Evolutionary conservation across 257 asterid genomes (phyloP).

Genomic region (Nicotiana attenuata): DNA sequence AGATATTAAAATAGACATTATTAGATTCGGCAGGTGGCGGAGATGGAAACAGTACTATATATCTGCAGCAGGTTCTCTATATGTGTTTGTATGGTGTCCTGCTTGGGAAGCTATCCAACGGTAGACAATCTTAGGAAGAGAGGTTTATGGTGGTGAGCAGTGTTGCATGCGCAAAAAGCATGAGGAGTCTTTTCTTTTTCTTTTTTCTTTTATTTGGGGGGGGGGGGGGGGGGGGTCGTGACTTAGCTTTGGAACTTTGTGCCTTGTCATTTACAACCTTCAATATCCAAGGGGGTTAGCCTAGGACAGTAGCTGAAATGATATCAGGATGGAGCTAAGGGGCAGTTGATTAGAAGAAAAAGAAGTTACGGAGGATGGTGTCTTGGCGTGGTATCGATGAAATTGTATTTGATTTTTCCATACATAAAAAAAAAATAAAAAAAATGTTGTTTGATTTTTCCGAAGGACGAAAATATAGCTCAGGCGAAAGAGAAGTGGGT

Average conservation of each 20-base stretch:
- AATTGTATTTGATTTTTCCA: background rate
- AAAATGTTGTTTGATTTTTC: background rate
- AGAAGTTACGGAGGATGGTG: background rate
- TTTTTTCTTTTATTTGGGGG: too few relatives aligned
- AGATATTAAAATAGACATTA: background rate
- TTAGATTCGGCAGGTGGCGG: background rate
- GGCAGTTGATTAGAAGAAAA: background rate
- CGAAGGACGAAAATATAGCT: background rate
- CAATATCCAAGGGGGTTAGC: background rate
- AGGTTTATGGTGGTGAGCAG: background rate
- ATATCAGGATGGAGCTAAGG: background rate
- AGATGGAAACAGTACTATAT: background rate
- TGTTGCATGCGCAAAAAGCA: slow-evolving; percentile 4
- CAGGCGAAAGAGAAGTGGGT: background rate
- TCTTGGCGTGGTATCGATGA: background rate
- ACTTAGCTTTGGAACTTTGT: background rate
- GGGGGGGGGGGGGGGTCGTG: too few relatives aligned
- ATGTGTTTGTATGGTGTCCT: background rate
- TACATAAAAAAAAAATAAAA: background rate
- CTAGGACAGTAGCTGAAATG: background rate
- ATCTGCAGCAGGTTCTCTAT: background rate
- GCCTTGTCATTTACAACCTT: background rate
- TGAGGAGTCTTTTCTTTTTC: background rate
- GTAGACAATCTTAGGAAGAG: slow-evolving; percentile 2
- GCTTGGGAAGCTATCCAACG: background rate